Evolutionary conservation across 345 rosid genomes (phyloP).

Genomic region (Hypericum androsaemum): DNA sequence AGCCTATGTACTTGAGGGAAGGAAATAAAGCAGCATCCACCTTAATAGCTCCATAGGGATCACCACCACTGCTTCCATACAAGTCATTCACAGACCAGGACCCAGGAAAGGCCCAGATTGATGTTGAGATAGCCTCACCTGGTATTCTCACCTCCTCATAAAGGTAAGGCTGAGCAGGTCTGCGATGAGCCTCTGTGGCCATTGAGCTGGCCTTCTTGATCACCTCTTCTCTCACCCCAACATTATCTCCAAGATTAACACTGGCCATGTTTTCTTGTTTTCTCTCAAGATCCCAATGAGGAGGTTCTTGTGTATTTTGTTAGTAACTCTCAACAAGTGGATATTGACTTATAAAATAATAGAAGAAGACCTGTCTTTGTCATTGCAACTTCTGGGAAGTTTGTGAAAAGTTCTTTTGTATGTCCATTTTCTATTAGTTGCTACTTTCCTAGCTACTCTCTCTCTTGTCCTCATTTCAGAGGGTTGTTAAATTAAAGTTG

Average conservation of each 20-base stretch:
- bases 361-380: too few species aligned
- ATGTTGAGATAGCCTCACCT: slow-evolving; percentile 26
- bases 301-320: too few species aligned
- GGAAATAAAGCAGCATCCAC: slow-evolving; percentile 35
- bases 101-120: slow-evolving; percentile 44
- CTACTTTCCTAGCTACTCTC: too few species aligned
- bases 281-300: too few species aligned
- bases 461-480: too few species aligned
- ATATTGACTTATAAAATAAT: too few species aligned
- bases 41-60: slow-evolving; percentile 45
- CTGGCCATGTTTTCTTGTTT: slow-evolving; percentile 13
- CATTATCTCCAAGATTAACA: slow-evolving; percentile 11
- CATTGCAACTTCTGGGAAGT: too few species aligned
- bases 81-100: slow-evolving; percentile 31
- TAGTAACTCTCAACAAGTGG: too few species aligned
- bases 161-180: slow-evolving; percentile 18
- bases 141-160: slow-evolving; percentile 13
- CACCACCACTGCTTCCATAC: slow-evolving; percentile 10
- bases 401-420: too few species aligned
- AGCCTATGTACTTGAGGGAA: slow-evolving; percentile 49
- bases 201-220: slow-evolving; percentile 32
- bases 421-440: too few species aligned
- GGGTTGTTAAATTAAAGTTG: too few species aligned
- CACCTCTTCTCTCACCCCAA: slow-evolving; percentile 25
- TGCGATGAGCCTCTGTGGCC: slow-evolving; percentile 29